phyloP scores from a whole-genome alignment of 495 filamentous ascomycete species.

The Venustampulla echinocandica region DNA sequence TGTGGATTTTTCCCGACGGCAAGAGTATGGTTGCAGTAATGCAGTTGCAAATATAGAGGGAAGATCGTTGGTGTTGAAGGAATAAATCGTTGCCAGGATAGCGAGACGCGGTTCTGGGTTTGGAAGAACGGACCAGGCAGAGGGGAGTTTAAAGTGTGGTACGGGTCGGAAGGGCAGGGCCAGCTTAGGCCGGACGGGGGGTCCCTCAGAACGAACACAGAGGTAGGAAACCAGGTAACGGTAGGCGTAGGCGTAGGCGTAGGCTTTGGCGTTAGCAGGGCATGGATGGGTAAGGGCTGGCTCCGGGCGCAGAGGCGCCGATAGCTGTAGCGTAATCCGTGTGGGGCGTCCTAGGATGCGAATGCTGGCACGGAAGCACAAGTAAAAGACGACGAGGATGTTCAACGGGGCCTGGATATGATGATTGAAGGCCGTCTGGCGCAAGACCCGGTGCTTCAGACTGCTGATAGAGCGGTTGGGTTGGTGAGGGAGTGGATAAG shows the following conservation, averaged over 20 bases:
- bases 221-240: conserved; percentile 4
- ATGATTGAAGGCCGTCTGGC: no score
- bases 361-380: no score
- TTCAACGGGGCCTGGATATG: no score
- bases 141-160: conserved; percentile 14
- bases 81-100: conserved; percentile 3
- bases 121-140: conserved; percentile 4
- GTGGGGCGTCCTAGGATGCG: not conserved
- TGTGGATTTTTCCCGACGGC: no score
- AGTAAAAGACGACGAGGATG: no score
- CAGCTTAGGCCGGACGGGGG: conserved; percentile 4
- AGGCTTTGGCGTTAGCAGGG: not conserved
- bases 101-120: conserved; percentile 3
- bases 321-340: not conserved
- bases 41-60: not conserved
- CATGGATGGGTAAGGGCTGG: not conserved
- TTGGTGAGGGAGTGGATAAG: no score
- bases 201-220: not conserved
- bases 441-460: no score
- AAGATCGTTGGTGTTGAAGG: conserved; percentile 1
- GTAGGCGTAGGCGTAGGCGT: conserved; percentile 1
- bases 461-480: no score
- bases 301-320: not conserved
- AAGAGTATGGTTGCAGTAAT: not conserved
- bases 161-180: conserved; percentile 12